These are phyloP conservation scores for Fomitopsis pulvina DNA, from an alignment of 768 basidiomycete species.

Conservation along the genomic window DNA sequence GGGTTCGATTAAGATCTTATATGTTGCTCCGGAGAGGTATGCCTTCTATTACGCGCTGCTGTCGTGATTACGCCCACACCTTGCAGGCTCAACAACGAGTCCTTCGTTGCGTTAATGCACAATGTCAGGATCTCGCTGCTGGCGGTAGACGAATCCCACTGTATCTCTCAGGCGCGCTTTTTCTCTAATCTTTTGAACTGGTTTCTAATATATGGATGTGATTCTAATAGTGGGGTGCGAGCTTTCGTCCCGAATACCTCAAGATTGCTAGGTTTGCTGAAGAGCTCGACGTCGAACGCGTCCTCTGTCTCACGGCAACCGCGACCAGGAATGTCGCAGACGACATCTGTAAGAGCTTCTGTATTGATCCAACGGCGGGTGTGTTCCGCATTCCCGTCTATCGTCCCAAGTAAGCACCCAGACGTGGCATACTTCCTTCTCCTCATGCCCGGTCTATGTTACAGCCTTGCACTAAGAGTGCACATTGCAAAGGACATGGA, in stretches of 20 bases:
- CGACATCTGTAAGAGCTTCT: slow-evolving; percentile 39
- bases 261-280: slow-evolving; percentile 40
- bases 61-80: background rate
- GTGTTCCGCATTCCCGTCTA: slow-evolving; percentile 40
- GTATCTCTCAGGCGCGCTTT: slow-evolving; percentile 32
- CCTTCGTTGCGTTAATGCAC: slow-evolving; percentile 37
- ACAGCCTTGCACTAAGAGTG: slow-evolving; percentile 31
- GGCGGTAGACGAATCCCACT: slow-evolving; percentile 46
- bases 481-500: slow-evolving; percentile 26
- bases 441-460: background rate
- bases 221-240: slow-evolving; percentile 32
- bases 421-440: too few species aligned
- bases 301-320: slow-evolving; percentile 40
- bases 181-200: background rate
- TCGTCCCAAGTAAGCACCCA: slow-evolving; percentile 31
- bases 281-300: slow-evolving; percentile 37
- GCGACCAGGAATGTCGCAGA: slow-evolving; percentile 35
- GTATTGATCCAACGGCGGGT: slow-evolving; percentile 30
- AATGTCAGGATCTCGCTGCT: slow-evolving; percentile 37
- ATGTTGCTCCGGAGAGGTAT: slow-evolving; percentile 40
- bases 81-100: slow-evolving; percentile 37
- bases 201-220: background rate
- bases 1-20: slow-evolving; percentile 39
- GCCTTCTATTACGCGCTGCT: background rate
- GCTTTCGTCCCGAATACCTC: slow-evolving; percentile 35